These are phyloP conservation scores for Juglanconis sp. DNA, from an alignment of 2,329 filamentous ascomycete species.

Conservation along the genomic window DNA sequence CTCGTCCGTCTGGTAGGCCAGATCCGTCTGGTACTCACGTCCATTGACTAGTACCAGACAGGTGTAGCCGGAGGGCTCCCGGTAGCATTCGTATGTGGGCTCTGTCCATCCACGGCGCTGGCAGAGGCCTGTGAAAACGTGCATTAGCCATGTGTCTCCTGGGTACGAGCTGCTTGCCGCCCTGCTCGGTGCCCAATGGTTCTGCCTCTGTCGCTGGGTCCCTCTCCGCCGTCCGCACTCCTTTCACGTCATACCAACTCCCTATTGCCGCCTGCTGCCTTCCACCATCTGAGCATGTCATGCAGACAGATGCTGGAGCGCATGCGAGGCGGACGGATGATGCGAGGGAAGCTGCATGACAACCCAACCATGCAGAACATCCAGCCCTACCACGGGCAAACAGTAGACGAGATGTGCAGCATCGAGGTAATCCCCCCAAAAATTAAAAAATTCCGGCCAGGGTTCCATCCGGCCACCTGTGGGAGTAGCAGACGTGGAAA, in stretches of 20 bases:
- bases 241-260: conserved; percentile 9
- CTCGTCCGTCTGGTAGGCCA: conserved; percentile 75
- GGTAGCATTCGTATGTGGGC: conserved; percentile 82
- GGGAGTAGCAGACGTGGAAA: conserved; percentile 7
- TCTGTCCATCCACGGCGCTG: conserved; percentile 91
- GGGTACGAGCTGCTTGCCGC: conserved; percentile 14
- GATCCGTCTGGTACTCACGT: conserved; percentile 90
- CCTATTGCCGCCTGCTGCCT: neutral
- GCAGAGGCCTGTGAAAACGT: conserved; percentile 71
- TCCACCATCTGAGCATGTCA: conserved; percentile 3
- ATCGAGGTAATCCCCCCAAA: neutral
- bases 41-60: conserved; percentile 95
- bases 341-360: conserved; percentile 31
- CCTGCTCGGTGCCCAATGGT: conserved; percentile 16
- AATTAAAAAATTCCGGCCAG: conserved; percentile 2
- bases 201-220: neutral
- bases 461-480: conserved; percentile 1
- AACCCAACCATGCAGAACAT: conserved; percentile 31
- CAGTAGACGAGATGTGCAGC: conserved; percentile 8
- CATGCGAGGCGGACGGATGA: conserved; percentile 19
- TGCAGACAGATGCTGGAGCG: conserved; percentile 11
- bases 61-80: conserved; percentile 70
- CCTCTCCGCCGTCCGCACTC: neutral
- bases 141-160: conserved; percentile 12
- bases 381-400: conserved; percentile 25